A percentile compares a stretch with the other conserved stretches of the same genome.
These are phyloP conservation scores for Aureobasidium sp. DNA, from an alignment of 2,329 filamentous ascomycete genomes.

Conservation along the genomic window DNA sequence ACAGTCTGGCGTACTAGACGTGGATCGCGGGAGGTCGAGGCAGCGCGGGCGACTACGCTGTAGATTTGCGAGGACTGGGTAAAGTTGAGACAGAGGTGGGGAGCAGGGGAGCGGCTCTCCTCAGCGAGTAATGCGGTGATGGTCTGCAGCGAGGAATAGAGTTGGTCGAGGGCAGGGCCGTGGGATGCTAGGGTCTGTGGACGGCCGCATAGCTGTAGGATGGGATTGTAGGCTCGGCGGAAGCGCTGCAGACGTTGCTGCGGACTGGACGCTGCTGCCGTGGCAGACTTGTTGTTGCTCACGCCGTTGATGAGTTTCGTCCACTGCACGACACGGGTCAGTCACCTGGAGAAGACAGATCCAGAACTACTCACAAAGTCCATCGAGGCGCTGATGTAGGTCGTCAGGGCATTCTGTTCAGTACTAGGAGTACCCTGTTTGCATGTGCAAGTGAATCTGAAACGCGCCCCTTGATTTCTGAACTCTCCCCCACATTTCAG, in stretches of 20 bases:
- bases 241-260: constrained; percentile 54
- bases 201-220: constrained; percentile 55
- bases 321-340: constrained; percentile 38
- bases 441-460: constrained; percentile 2
- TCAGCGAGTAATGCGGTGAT: constrained; percentile 67
- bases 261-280: constrained; percentile 41
- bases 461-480: not conserved
- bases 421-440: too few species aligned
- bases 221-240: constrained; percentile 51
- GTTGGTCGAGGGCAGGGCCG: constrained; percentile 41
- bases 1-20: constrained; percentile 79
- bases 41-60: constrained; percentile 80
- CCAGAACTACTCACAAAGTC: constrained; percentile 15
- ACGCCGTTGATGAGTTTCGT: constrained; percentile 53
- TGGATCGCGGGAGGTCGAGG: constrained; percentile 74
- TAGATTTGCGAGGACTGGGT: constrained; percentile 82
- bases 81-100: constrained; percentile 86
- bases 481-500: not conserved
- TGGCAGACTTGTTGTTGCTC: constrained; percentile 41
- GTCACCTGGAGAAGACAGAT: not conserved
- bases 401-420: not conserved
- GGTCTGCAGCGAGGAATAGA: constrained; percentile 47
- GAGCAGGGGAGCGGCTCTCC: constrained; percentile 78
- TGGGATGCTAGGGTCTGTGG: constrained; percentile 44
- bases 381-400: constrained; percentile 1